Conservation (phyloP, 2,329 filamentous ascomycete species). For the Nemania serpens region DNA sequence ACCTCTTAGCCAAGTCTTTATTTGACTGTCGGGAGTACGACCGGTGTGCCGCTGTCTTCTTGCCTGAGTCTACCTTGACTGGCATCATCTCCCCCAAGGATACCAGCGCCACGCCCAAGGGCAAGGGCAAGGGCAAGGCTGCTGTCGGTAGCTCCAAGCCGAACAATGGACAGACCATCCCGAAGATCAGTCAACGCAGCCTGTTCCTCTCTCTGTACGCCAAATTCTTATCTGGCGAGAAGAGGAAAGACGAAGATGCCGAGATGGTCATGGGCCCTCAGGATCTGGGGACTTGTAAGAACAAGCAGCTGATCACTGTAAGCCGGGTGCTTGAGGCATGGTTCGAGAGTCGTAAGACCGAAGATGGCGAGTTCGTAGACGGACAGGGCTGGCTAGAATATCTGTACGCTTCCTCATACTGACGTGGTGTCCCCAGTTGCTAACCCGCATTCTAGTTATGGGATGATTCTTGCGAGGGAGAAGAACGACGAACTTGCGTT, state of each 20-base stretch:
- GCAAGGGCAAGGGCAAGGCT: constrained; percentile 71
- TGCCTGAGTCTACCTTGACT: constrained; percentile 78
- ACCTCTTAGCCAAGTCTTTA: constrained; percentile 87
- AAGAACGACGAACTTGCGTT: constrained; percentile 88
- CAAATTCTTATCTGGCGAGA: constrained; percentile 91
- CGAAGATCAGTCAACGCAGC: constrained; percentile 82
- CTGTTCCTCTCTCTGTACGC: constrained; percentile 92
- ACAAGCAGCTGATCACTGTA: constrained; percentile 81
- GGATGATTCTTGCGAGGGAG: constrained; percentile 84
- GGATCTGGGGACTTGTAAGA: constrained; percentile 81
- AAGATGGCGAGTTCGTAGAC: constrained; percentile 62
- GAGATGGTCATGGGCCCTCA: constrained; percentile 97
- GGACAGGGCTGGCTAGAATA: constrained; percentile 96
- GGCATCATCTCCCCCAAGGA: constrained; percentile 61
- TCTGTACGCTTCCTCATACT: constrained; percentile 51
- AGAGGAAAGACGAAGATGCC: constrained; percentile 92
- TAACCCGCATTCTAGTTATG: constrained; percentile 61
- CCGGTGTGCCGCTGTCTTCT: constrained; percentile 85
- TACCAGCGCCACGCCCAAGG: constrained; percentile 50
- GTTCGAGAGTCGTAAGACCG: constrained; percentile 69
- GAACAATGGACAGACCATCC: constrained; percentile 44
- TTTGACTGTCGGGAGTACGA: constrained; percentile 97
- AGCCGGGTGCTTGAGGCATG: constrained; percentile 78
- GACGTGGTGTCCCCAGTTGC: not conserved
- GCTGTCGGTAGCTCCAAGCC: constrained; percentile 38